These are phyloP conservation scores for Lichtheimia hyalospora DNA, from an alignment of 371 early-diverging fungal species.

Conservation along the genomic window DNA sequence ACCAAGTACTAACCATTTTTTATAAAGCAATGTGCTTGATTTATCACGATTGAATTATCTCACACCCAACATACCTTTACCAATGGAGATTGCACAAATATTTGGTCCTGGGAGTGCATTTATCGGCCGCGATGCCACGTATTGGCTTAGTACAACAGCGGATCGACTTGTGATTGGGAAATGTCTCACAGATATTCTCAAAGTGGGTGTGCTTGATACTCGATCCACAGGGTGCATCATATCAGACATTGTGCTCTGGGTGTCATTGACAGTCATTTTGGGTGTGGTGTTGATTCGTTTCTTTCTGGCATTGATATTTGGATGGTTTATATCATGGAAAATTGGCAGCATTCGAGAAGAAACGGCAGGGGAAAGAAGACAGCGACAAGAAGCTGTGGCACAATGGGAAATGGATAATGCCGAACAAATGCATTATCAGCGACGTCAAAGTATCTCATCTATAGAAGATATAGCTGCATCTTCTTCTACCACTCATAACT, in stretches of 20 bases:
- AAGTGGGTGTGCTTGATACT: constrained; percentile 77
- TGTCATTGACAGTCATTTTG: constrained; percentile 76
- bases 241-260: constrained; percentile 74
- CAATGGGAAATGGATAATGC: constrained; percentile 71
- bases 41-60: constrained; percentile 41
- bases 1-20: background rate
- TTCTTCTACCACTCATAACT: background rate
- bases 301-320: constrained; percentile 80
- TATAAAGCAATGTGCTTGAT: constrained; percentile 50
- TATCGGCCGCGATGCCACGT: constrained; percentile 64
- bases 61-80: constrained; percentile 48
- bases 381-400: constrained; percentile 54
- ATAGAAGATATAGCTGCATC: constrained; percentile 5
- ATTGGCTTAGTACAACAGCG: constrained; percentile 55
- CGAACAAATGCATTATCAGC: constrained; percentile 55
- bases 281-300: constrained; percentile 82
- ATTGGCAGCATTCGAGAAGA: constrained; percentile 74
- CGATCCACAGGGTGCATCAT: constrained; percentile 78
- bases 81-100: constrained; percentile 40
- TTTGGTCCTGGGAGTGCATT: constrained; percentile 51
- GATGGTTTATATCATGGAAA: constrained; percentile 76
- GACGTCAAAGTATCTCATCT: constrained; percentile 35
- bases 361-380: constrained; percentile 56
- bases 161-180: constrained; percentile 56
- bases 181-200: constrained; percentile 70